Evolutionary conservation across 768 basidiomycete species (phyloP).

Genomic region (Boletus tomentosulus): DNA sequence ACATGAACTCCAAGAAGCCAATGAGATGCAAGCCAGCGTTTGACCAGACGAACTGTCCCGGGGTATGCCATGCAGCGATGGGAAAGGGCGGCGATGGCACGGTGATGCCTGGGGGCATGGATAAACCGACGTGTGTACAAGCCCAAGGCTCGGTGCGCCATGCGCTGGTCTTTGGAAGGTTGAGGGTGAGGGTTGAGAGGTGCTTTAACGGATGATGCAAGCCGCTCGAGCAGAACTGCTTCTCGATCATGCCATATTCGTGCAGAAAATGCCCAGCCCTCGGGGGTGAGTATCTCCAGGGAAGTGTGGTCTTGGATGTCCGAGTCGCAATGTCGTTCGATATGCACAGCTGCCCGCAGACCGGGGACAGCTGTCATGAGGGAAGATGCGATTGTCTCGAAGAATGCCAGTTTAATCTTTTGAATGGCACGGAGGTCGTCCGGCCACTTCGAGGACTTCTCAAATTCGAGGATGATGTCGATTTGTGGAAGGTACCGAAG

Average conservation of each 20-base stretch:
- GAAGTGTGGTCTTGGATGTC: constrained; percentile 64
- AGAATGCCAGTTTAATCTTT: constrained; percentile 89
- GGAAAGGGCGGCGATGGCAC: constrained; percentile 71
- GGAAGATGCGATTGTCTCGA: constrained; percentile 70
- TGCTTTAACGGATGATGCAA: constrained; percentile 44
- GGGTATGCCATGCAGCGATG: constrained; percentile 79
- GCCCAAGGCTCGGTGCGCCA: constrained; percentile 54
- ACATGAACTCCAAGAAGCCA: constrained; percentile 78
- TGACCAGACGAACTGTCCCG: constrained; percentile 81
- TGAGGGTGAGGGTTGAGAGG: neutral
- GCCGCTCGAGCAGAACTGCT: constrained; percentile 67
- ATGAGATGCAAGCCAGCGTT: constrained; percentile 91
- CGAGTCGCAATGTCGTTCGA: constrained; percentile 47
- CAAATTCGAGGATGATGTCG: constrained; percentile 81
- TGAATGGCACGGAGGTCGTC: constrained; percentile 91
- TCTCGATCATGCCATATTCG: constrained; percentile 89
- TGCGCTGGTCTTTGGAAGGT: constrained; percentile 42
- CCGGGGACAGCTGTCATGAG: constrained; percentile 53
- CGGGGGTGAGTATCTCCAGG: constrained; percentile 72
- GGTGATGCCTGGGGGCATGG: constrained; percentile 80
- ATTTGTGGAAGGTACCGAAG: constrained; percentile 68
- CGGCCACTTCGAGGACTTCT: constrained; percentile 91
- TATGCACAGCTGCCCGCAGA: constrained; percentile 54
- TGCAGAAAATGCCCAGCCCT: constrained; percentile 85
- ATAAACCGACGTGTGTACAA: constrained; percentile 69